Conservation (phyloP, 768 basidiomycete genomes). For the Macrocybe gigantea region DNA sequence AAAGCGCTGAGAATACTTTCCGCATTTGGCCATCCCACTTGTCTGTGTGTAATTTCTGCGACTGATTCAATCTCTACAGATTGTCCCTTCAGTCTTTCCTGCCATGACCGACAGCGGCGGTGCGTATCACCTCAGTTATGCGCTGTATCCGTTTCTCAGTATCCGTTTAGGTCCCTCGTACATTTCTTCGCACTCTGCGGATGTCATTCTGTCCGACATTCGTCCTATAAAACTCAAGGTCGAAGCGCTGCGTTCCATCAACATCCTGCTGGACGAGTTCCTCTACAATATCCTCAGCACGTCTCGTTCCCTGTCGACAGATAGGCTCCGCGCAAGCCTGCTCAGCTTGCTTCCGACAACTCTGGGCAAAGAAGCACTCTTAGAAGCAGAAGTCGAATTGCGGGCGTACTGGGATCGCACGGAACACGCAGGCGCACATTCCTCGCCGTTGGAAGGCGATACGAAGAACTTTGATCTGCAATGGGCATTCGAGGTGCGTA, state of each 20-base stretch:
- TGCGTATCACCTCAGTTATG: constrained; percentile 19
- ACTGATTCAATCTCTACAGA: constrained; percentile 13
- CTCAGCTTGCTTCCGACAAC: constrained; percentile 70
- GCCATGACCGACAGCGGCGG: constrained; percentile 33
- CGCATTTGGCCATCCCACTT: constrained; percentile 4
- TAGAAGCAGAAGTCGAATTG: constrained; percentile 91
- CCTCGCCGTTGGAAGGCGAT: constrained; percentile 39
- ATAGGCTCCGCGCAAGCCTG: constrained; percentile 67
- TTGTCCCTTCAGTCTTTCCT: constrained; percentile 34
- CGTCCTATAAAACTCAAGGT: constrained; percentile 82
- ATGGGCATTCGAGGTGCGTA: constrained; percentile 68
- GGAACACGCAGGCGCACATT: constrained; percentile 22
- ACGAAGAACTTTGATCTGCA: constrained; percentile 60
- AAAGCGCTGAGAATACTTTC: constrained; percentile 9
- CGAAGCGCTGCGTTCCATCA: constrained; percentile 75
- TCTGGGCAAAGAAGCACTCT: constrained; percentile 85
- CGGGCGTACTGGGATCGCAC: constrained; percentile 85
- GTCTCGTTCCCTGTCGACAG: constrained; percentile 65
- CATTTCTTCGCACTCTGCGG: constrained; percentile 79
- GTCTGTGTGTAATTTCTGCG: too few relatives aligned
- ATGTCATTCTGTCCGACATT: constrained; percentile 88
- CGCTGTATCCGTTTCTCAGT: constrained; percentile 3
- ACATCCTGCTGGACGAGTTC: constrained; percentile 81
- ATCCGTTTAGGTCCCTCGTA: constrained; percentile 56
- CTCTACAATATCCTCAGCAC: constrained; percentile 64